These are phyloP conservation scores for Sarcocystis neurona DNA, from an alignment of 169 alveolate species.

Conservation along the genomic window DNA sequence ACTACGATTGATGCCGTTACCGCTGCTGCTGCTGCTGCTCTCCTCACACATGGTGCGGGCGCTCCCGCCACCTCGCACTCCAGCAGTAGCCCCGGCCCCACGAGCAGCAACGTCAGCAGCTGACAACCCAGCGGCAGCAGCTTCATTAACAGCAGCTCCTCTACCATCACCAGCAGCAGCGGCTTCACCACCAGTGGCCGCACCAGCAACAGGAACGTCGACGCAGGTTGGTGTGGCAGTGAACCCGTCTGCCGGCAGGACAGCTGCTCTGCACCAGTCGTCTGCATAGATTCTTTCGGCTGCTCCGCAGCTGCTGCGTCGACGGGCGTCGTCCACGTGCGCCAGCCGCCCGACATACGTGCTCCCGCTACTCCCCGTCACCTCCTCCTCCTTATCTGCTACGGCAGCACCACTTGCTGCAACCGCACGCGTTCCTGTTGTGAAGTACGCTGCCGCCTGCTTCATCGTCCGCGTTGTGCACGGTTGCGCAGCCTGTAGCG, in stretches of 20 bases:
- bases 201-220: too few species aligned
- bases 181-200: conserved; percentile 19
- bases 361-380: background rate
- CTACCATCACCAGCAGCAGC: conserved; percentile 4
- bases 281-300: too few species aligned
- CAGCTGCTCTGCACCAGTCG: too few species aligned
- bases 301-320: background rate
- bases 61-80: background rate
- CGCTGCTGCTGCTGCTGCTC: conserved; percentile 20
- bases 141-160: conserved; percentile 23
- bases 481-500: background rate
- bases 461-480: background rate
- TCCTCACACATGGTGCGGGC: background rate
- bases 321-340: background rate
- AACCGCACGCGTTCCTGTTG: background rate
- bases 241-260: too few species aligned
- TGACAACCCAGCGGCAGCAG: background rate
- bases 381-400: background rate
- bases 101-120: conserved; percentile 27
- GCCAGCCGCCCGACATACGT: background rate
- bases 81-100: background rate
- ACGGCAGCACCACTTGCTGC: background rate
- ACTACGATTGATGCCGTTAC: background rate
- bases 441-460: background rate
- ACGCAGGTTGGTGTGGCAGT: too few species aligned